Conservation (phyloP, 805 yeast species). For the Sugiyamaella qingdaonensis region DNA sequence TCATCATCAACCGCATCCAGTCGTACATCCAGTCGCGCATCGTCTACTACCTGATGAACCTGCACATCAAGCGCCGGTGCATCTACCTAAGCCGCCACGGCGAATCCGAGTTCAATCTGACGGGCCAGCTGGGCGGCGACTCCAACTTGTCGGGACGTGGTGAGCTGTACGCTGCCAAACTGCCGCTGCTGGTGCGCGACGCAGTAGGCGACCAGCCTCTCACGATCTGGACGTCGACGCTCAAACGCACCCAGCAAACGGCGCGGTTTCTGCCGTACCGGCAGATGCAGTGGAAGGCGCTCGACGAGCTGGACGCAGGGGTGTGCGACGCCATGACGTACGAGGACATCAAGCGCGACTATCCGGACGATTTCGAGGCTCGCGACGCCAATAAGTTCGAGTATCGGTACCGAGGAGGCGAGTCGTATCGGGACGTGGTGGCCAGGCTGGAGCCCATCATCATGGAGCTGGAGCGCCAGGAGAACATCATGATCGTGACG, state of each 20-base stretch:
- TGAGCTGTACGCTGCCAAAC: conserved; percentile 70
- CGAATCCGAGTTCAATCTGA: conserved; percentile 85
- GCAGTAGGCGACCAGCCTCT: conserved; percentile 52
- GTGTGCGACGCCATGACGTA: conserved; percentile 96
- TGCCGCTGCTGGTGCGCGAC: conserved; percentile 69
- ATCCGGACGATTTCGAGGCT: conserved; percentile 93
- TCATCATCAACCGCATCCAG: conserved; percentile 81
- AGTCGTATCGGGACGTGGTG: conserved; percentile 92
- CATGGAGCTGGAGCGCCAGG: conserved; percentile 97
- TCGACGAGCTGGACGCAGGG: conserved; percentile 96
- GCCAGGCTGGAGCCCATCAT: conserved; percentile 93
- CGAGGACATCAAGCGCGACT: conserved; percentile 77
- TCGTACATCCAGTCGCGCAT: conserved; percentile 87
- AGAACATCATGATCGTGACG: conserved; percentile 89
- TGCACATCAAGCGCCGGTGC: conserved; percentile 86
- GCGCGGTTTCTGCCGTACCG: conserved; percentile 77
- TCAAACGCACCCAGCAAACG: conserved; percentile 88
- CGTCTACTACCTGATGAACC: conserved; percentile 92
- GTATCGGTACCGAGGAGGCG: conserved; percentile 96
- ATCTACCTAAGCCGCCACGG: conserved; percentile 97
- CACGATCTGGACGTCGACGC: conserved; percentile 94
- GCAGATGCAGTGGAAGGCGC: conserved; percentile 90
- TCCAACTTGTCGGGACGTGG: conserved; percentile 83
- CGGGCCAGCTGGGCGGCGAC: conserved; percentile 96
- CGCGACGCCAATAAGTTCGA: conserved; percentile 95